Base-by-base conservation (phyloP, 2,329 filamentous ascomycete genomes). In the Colletotrichum camelliae region DNA sequence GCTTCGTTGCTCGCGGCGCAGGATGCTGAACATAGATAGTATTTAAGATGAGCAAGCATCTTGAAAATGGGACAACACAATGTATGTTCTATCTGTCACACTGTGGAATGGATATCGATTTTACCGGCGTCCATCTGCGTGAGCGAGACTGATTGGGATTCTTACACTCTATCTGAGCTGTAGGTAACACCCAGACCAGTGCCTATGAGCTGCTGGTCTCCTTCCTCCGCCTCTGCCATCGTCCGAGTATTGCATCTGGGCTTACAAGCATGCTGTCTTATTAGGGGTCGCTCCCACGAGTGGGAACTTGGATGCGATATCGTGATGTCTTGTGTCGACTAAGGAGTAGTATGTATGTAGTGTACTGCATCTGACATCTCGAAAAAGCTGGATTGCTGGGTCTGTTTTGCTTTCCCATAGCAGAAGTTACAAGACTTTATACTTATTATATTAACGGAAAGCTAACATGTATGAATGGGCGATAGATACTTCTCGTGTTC, bases 41-140 rank as follows among this genome's bases (percentile, higher is more conserved):
- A 48, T 7, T 12, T 48, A 12, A 13, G 5, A 21, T 52, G 43
- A 21, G 43, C n/a, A 5, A 21, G n/a, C n/a, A 52, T 52, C 43
- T 52, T 52, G n/a, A 21, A 10, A 52, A 52, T 0, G n/a, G n/a
- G 43, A 52, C n/a, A 52, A 6, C n/a, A 52, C 6, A 52, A 52
- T 48, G 43, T 3, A 2, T 2, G 6, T 10, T 2, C 9, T 2
- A 1, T 5, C 10, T 0, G 13, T 6, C 2, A n/a, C 5, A n/a
- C 5, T 43, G 18, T 18, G 18, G 18, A 43, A 6, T 43, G 18
- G 39, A 6, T 43, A 43, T 43, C 39, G 39, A 48, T 48, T 48
- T 48, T n/a, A 18, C 39, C 9, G 39, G 43, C 18, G n/a, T 52
- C 6, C 6, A 52, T 52, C n/a, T 52, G 43, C 7, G n/a, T 52